Percentiles rank a stretch among this genome's conserved stretches.
Evolutionary conservation across 345 rosid genomes (phyloP).

Genomic region (Melastoma malabathricum): DNA sequence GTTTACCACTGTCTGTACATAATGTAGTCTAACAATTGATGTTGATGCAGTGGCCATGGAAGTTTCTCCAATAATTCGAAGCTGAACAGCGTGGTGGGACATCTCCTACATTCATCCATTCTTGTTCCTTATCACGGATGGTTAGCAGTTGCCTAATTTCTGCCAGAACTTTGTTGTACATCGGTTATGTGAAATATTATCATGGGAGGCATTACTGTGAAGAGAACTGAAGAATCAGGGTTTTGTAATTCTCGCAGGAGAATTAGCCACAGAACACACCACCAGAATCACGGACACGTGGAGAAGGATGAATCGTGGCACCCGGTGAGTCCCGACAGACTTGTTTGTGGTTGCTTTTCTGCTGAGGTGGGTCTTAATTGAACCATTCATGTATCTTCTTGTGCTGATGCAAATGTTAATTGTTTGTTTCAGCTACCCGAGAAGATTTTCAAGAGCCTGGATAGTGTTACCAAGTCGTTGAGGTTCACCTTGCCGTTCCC

Average conservation of each 20-base stretch:
- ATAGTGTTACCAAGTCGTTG: constrained; percentile 26
- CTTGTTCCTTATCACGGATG: constrained; percentile 95
- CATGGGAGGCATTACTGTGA: too few species aligned
- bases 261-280: constrained; percentile 94
- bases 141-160: constrained; percentile 19
- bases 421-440: constrained; percentile 47
- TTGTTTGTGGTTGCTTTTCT: too few species aligned
- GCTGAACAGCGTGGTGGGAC: constrained; percentile 69
- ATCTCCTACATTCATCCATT: constrained; percentile 78
- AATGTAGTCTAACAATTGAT: too few species aligned
- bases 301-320: constrained; percentile 96
- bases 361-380: not conserved
- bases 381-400: not conserved
- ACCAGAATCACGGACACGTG: constrained; percentile 89
- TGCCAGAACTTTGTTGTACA: not conserved
- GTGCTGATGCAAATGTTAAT: not conserved
- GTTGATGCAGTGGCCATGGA: constrained; percentile 64
- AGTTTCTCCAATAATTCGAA: constrained; percentile 67
- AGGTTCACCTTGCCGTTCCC: constrained; percentile 83
- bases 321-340: constrained; percentile 28
- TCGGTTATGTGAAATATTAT: not conserved
- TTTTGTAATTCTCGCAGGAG: constrained; percentile 32
- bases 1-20: too few species aligned
- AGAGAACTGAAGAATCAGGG: too few species aligned
- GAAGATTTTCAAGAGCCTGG: constrained; percentile 52